phyloP scores from a whole-genome alignment of 129 eudicot genomes.

The Flaveria robusta region DNA sequence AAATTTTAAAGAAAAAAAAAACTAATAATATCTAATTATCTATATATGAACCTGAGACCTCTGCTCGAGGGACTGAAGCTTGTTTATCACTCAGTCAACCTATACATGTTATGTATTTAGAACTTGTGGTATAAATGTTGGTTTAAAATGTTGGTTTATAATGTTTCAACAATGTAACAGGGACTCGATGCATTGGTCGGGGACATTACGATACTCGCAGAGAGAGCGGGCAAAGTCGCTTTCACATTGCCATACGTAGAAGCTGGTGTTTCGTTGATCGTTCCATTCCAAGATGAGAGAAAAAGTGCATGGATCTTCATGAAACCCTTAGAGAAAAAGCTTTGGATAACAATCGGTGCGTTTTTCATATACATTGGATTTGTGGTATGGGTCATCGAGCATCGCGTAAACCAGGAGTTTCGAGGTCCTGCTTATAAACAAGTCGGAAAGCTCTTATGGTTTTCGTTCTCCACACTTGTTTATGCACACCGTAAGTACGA shows the following conservation, averaged over 20 bases:
- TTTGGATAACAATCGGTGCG: constrained; percentile 8
- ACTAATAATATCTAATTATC: too few species aligned
- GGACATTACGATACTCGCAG: constrained; percentile 1
- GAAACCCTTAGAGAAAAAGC: constrained; percentile 6
- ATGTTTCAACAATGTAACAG: neutral
- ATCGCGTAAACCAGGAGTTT: neutral
- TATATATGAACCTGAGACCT: too few species aligned
- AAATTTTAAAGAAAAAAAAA: too few species aligned
- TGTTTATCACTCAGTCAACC: too few species aligned
- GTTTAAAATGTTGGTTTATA: neutral
- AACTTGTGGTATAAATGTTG: neutral
- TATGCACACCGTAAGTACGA: constrained; percentile 8
- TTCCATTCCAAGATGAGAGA: neutral
- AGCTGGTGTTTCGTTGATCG: constrained; percentile 19
- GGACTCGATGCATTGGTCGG: neutral
- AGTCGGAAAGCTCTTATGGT: constrained; percentile 3
- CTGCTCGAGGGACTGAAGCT: neutral
- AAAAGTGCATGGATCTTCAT: constrained; percentile 15
- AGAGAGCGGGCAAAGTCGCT: neutral
- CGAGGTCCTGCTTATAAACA: constrained; percentile 4
- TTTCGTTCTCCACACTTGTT: constrained; percentile 11
- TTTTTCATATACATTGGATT: constrained; percentile 8
- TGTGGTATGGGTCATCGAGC: constrained; percentile 15
- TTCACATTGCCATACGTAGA: constrained; percentile 9
- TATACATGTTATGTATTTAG: neutral